Conservation (phyloP, 345 rosid species). For the Brassica nigra region DNA sequence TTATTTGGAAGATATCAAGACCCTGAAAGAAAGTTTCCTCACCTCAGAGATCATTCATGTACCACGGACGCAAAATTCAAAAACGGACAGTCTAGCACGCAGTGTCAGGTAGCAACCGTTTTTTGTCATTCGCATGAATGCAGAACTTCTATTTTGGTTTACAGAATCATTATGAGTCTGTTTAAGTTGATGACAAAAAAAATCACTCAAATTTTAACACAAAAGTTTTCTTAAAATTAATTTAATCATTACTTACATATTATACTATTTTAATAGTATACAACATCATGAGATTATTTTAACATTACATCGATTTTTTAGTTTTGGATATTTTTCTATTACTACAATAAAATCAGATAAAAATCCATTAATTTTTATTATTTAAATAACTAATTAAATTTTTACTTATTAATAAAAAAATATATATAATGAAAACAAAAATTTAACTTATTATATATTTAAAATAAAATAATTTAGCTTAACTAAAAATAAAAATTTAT, state of each 20-base stretch:
- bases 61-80: no score
- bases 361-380: neutral
- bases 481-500: neutral
- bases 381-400: neutral
- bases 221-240: neutral
- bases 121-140: no score
- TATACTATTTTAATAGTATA: neutral
- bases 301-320: neutral
- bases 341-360: neutral
- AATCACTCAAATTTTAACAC: neutral
- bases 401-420: neutral
- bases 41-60: no score
- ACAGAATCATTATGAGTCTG: no score
- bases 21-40: no score
- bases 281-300: neutral
- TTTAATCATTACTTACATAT: neutral
- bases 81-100: no score
- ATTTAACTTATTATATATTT: neutral
- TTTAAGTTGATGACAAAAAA: no score
- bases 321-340: neutral
- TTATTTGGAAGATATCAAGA: no score
- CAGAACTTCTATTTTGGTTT: no score
- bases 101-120: no score
- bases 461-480: neutral
- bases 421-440: neutral